Percentiles rank a stretch among this genome's conserved stretches.
These are phyloP conservation scores for Rhipidocladum racemiflorum DNA, from an alignment of 176 grass and related monocot species.

Conservation along the genomic window DNA sequence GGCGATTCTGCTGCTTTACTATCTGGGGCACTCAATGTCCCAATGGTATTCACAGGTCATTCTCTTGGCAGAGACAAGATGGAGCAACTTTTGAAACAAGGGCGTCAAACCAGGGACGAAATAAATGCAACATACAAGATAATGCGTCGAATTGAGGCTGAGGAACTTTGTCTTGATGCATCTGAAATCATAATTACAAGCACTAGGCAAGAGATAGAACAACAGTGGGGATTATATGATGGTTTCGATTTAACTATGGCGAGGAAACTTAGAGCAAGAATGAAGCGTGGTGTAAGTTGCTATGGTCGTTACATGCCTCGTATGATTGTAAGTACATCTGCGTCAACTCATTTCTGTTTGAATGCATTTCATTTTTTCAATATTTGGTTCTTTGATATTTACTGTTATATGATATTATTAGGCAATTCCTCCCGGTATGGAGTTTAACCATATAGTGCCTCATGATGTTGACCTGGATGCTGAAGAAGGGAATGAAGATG, in stretches of 20 bases:
- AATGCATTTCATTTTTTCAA: slow-evolving; percentile 1
- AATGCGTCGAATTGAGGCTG: slow-evolving; percentile 79
- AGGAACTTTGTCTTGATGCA: slow-evolving; percentile 78
- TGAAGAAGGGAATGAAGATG: slow-evolving; percentile 56
- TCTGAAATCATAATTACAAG: slow-evolving; percentile 88
- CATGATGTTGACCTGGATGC: slow-evolving; percentile 69
- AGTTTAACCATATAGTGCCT: slow-evolving; percentile 63
- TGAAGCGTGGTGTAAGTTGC: slow-evolving; percentile 56
- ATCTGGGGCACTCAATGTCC: slow-evolving; percentile 80
- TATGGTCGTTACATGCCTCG: slow-evolving; percentile 71
- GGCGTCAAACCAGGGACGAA: slow-evolving; percentile 72
- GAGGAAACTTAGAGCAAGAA: slow-evolving; percentile 58
- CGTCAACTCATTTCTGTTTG: slow-evolving; percentile 24
- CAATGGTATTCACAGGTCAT: slow-evolving; percentile 87
- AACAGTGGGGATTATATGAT: slow-evolving; percentile 84
- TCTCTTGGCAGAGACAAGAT: slow-evolving; percentile 87
- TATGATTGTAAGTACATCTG: slow-evolving; percentile 67
- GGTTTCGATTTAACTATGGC: slow-evolving; percentile 76
- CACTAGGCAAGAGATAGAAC: slow-evolving; percentile 80
- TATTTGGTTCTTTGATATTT: slow-evolving; percentile 5
- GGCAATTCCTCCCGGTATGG: slow-evolving; percentile 86
- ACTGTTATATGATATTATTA: slow-evolving; percentile 30
- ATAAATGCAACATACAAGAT: slow-evolving; percentile 80
- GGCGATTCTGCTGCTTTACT: slow-evolving; percentile 82
- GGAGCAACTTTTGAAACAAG: slow-evolving; percentile 84